These are phyloP conservation scores for Rhizopus arrhizus DNA, from an alignment of 371 early-diverging fungal genomes.

Conservation along the genomic window DNA sequence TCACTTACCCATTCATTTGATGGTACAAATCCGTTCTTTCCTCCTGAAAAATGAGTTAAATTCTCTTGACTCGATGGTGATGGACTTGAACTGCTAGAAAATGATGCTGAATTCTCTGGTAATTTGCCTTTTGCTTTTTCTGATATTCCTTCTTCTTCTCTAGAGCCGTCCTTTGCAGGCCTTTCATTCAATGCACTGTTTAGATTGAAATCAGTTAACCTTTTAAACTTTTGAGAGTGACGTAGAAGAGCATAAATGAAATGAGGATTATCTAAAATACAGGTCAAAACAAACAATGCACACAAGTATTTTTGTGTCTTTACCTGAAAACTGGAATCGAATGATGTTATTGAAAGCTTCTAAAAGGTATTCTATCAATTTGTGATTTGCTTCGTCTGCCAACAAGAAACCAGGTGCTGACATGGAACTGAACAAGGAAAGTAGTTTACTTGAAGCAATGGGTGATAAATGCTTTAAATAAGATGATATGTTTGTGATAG, in stretches of 20 bases:
- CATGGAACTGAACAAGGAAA: constrained; percentile 73
- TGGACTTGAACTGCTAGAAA: constrained; percentile 21
- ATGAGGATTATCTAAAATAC: constrained; percentile 63
- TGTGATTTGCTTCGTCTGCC: constrained; percentile 76
- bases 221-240: constrained; percentile 65
- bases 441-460: constrained; percentile 69
- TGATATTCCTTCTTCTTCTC: constrained; percentile 47
- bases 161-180: constrained; percentile 25
- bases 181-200: constrained; percentile 63
- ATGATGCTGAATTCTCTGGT: constrained; percentile 30
- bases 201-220: constrained; percentile 67
- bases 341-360: constrained; percentile 81
- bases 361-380: constrained; percentile 69
- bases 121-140: constrained; percentile 49
- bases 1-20: constrained; percentile 48
- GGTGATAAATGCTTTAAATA: constrained; percentile 78
- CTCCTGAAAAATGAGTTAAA: constrained; percentile 35
- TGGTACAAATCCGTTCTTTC: constrained; percentile 49
- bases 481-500: constrained; percentile 83
- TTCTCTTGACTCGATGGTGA: constrained; percentile 23
- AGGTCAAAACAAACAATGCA: background rate
- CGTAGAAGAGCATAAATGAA: constrained; percentile 79
- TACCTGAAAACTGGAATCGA: constrained; percentile 77
- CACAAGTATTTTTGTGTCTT: constrained; percentile 1
- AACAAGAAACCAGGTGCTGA: constrained; percentile 80